These are phyloP conservation scores for Camellia sinensis DNA, from an alignment of 148 eudicot species.

Conservation along the genomic window DNA sequence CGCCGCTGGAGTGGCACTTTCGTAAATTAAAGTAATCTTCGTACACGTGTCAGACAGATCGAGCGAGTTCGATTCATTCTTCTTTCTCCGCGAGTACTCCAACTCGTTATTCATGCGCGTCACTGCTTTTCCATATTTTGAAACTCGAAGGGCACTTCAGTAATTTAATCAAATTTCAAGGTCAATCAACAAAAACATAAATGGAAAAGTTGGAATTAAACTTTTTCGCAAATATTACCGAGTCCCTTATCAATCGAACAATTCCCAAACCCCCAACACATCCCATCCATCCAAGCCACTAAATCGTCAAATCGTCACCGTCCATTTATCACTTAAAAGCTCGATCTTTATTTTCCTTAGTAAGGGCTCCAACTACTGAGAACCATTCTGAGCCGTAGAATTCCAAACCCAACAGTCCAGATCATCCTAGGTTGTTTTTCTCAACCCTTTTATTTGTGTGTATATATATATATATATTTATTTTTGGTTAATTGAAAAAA, in stretches of 20 bases:
- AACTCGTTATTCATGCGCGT: conserved; percentile 6
- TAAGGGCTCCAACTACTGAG: conserved; percentile 9
- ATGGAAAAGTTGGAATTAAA: not conserved
- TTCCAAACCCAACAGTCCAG: conserved; percentile 13
- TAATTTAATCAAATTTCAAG: not conserved
- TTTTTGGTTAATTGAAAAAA: too few relatives aligned
- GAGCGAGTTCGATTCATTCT: too few relatives aligned
- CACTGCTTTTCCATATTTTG: not conserved
- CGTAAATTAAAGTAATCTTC: too few relatives aligned
- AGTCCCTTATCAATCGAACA: not conserved
- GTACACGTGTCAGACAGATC: too few relatives aligned
- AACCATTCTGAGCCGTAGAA: conserved; percentile 19
- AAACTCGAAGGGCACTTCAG: conserved; percentile 1
- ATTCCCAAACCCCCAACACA: not conserved
- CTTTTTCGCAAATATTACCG: not conserved
- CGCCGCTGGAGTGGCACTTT: too few relatives aligned
- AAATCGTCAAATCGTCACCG: not conserved
- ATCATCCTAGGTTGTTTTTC: conserved; percentile 2
- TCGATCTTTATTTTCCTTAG: not conserved
- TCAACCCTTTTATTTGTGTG: not conserved
- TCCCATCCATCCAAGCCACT: conserved; percentile 8
- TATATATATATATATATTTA: not conserved
- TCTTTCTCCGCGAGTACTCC: not conserved
- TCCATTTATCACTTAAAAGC: not conserved
- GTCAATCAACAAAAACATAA: not conserved